These are phyloP conservation scores for Leptodermis oblonga DNA, from an alignment of 257 asterid genomes.

Conservation along the genomic window DNA sequence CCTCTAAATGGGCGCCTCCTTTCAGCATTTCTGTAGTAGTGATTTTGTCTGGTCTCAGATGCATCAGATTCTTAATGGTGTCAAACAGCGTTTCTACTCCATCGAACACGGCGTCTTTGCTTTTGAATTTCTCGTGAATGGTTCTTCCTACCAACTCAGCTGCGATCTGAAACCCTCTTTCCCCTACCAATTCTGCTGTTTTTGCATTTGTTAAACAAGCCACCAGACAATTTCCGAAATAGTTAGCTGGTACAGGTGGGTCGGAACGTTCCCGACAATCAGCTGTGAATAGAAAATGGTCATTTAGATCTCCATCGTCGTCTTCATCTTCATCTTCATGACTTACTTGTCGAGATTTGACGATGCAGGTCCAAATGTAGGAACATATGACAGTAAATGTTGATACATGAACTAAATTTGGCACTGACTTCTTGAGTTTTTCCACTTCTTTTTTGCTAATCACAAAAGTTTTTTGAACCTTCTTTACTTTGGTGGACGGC, in stretches of 20 bases:
- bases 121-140: slow-evolving; percentile 14
- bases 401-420: too few relatives aligned
- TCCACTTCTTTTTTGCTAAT: background rate
- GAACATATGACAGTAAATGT: too few relatives aligned
- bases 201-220: slow-evolving; percentile 2
- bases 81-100: slow-evolving; percentile 19
- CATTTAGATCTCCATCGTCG: slow-evolving; percentile 8
- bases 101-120: slow-evolving; percentile 18
- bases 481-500: background rate
- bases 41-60: background rate
- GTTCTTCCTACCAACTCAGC: slow-evolving; percentile 23
- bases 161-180: slow-evolving; percentile 24
- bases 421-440: too few relatives aligned
- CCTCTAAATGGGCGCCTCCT: too few relatives aligned
- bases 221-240: slow-evolving; percentile 38
- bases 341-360: slow-evolving; percentile 6
- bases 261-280: slow-evolving; percentile 24
- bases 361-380: too few relatives aligned
- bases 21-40: too few relatives aligned
- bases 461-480: background rate
- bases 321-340: background rate
- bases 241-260: slow-evolving; percentile 31
- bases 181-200: slow-evolving; percentile 15
- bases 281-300: slow-evolving; percentile 13
- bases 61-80: background rate